Percentiles rank a stretch among this genome's conserved stretches.
These are phyloP conservation scores for Haplosporangium sp. DNA, from an alignment of 371 early-diverging fungal genomes.

Conservation along the genomic window DNA sequence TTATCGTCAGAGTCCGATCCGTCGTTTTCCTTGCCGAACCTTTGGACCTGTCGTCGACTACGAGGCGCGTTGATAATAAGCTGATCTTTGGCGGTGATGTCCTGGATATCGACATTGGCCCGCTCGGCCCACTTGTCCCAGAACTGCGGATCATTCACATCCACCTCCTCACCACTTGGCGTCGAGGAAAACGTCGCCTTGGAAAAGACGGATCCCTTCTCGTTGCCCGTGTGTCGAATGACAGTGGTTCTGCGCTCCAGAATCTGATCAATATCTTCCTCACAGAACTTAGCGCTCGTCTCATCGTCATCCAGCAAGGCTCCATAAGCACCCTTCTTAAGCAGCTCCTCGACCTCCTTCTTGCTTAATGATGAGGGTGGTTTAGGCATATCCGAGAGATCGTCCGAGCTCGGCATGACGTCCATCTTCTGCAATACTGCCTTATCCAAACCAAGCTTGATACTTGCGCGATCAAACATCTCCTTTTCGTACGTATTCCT, in stretches of 20 bases:
- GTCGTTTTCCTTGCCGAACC: conserved; percentile 58
- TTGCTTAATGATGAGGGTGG: conserved; percentile 62
- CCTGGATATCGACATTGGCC: conserved; percentile 77
- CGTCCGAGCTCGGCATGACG: conserved; percentile 54
- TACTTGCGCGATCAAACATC: conserved; percentile 96
- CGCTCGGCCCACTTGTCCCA: conserved; percentile 96
- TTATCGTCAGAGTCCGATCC: conserved; percentile 54
- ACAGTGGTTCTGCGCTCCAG: conserved; percentile 91
- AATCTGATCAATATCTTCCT: conserved; percentile 98
- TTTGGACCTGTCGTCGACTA: conserved; percentile 69
- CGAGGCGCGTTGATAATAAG: conserved; percentile 79
- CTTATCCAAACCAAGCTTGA: conserved; percentile 93
- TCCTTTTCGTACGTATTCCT: conserved; percentile 94
- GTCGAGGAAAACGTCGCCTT: conserved; percentile 91
- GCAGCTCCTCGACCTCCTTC: conserved; percentile 88
- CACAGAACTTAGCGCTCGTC: conserved; percentile 84
- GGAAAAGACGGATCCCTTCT: conserved; percentile 87
- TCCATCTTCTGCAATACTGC: conserved; percentile 90
- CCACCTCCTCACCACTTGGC: conserved; percentile 71
- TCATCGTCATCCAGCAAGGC: conserved; percentile 92
- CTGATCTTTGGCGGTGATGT: conserved; percentile 62
- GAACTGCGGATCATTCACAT: conserved; percentile 96
- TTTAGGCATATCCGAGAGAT: conserved; percentile 54
- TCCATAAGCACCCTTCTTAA: conserved; percentile 94
- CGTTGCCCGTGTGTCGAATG: conserved; percentile 84